Conservation (phyloP, 345 rosid species). For the Salix brachista region DNA sequence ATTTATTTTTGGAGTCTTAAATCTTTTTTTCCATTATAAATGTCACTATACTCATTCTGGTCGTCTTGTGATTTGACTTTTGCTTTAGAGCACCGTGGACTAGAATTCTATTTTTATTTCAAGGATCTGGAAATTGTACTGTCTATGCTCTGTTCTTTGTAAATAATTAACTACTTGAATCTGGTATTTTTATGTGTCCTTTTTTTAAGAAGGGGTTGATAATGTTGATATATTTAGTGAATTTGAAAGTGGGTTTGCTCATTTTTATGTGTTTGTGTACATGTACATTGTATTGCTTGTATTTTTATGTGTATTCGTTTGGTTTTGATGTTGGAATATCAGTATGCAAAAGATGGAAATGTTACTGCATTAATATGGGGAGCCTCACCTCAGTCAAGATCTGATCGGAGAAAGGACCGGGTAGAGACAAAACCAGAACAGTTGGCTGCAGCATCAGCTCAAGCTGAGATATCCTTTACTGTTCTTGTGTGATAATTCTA, state of each 20-base stretch:
- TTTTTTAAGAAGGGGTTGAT: too few species aligned
- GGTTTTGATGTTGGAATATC: constrained; percentile 27
- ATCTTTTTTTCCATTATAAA: too few species aligned
- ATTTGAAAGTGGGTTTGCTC: background rate
- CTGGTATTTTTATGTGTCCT: background rate
- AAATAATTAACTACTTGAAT: background rate
- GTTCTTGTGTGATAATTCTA: constrained; percentile 1
- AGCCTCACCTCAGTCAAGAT: constrained; percentile 92
- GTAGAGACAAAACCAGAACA: constrained; percentile 99
- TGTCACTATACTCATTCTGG: too few species aligned
- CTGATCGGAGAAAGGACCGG: constrained; percentile 92
- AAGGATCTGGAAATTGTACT: background rate
- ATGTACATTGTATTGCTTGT: background rate
- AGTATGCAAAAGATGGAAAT: constrained; percentile 69
- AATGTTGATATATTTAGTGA: background rate
- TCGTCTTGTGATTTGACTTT: too few species aligned
- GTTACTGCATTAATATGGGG: constrained; percentile 92
- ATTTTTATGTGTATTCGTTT: background rate
- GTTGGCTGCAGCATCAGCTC: constrained; percentile 97
- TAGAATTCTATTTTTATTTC: too few species aligned
- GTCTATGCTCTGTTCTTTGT: background rate
- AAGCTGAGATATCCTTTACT: constrained; percentile 93
- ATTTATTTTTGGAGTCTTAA: background rate
- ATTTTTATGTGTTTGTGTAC: background rate
- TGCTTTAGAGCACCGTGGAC: too few species aligned